Conservation (phyloP, 2,329 filamentous ascomycete species). For the Trichophaea hybrida region DNA sequence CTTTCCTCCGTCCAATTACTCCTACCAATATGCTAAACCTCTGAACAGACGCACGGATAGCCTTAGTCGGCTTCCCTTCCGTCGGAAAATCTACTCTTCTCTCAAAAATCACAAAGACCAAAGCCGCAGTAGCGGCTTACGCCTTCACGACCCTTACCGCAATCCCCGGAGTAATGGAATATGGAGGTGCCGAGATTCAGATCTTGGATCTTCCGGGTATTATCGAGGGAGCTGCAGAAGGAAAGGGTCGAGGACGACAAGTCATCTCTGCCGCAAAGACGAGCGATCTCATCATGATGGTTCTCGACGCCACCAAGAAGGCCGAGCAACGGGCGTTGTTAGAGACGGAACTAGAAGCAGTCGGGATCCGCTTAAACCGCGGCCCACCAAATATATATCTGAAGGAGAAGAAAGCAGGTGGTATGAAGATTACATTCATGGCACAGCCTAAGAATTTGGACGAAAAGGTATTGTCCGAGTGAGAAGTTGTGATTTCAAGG, state of each 20-base stretch:
- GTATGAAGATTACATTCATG: slow-evolving; percentile 97
- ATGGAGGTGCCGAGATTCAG: slow-evolving; percentile 95
- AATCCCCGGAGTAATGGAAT: slow-evolving; percentile 92
- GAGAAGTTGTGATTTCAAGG: background rate
- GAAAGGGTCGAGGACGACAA: slow-evolving; percentile 87
- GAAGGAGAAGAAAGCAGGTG: slow-evolving; percentile 86
- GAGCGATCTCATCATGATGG: slow-evolving; percentile 91
- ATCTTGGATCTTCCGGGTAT: slow-evolving; percentile 95
- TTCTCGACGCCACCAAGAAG: slow-evolving; percentile 90
- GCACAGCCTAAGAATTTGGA: slow-evolving; percentile 77
- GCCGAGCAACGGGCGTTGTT: slow-evolving; percentile 81
- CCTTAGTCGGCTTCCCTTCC: slow-evolving; percentile 94
- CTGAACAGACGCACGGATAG: slow-evolving; percentile 66
- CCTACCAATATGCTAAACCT: background rate
- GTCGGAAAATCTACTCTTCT: slow-evolving; percentile 97
- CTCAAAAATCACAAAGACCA: slow-evolving; percentile 98
- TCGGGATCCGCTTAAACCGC: slow-evolving; percentile 83
- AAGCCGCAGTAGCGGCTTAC: slow-evolving; percentile 89
- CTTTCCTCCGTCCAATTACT: background rate
- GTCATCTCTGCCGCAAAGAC: slow-evolving; percentile 98
- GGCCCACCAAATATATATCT: slow-evolving; percentile 97
- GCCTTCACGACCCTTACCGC: slow-evolving; percentile 95
- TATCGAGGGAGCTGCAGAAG: slow-evolving; percentile 90
- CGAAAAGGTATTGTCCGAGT: slow-evolving; percentile 45
- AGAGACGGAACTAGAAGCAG: slow-evolving; percentile 84